phyloP scores from a whole-genome alignment of 495 filamentous ascomycete genomes.

The Aspergillus mulundensis region DNA sequence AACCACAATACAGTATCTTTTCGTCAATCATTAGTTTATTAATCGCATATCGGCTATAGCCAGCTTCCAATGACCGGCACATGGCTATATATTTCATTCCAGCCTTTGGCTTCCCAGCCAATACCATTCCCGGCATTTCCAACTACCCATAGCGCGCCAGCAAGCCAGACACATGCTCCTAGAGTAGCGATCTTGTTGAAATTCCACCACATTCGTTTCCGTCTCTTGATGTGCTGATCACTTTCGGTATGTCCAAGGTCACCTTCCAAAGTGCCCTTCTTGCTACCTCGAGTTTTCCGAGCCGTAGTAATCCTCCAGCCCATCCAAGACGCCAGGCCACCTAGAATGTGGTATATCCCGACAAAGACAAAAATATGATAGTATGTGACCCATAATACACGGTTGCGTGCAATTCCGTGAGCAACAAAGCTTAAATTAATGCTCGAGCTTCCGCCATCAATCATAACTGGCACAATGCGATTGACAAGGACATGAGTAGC shows the following conservation, averaged over 20 bases:
- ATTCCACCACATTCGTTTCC: slow-evolving; percentile 61
- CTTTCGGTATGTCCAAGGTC: slow-evolving; percentile 37
- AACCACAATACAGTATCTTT: no score
- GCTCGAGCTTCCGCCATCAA: slow-evolving; percentile 79
- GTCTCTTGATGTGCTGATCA: slow-evolving; percentile 34
- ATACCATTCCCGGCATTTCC: slow-evolving; percentile 62
- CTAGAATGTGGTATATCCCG: slow-evolving; percentile 75
- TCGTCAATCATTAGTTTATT: no score
- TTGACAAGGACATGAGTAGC: slow-evolving; percentile 68
- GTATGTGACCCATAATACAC: slow-evolving; percentile 58
- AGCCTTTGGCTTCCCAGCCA: slow-evolving; percentile 77
- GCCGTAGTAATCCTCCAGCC: slow-evolving; percentile 44
- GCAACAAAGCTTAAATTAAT: slow-evolving; percentile 76
- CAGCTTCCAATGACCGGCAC: slow-evolving; percentile 51
- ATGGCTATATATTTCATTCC: slow-evolving; percentile 62
- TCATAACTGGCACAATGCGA: slow-evolving; percentile 61
- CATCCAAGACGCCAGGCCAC: slow-evolving; percentile 77
- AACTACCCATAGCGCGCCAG: slow-evolving; percentile 73
- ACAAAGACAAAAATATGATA: slow-evolving; percentile 65
- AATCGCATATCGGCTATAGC: no score
- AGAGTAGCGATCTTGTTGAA: slow-evolving; percentile 60
- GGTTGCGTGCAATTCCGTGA: slow-evolving; percentile 76
- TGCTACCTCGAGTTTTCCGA: slow-evolving; percentile 28
- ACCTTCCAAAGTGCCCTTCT: slow-evolving; percentile 37
- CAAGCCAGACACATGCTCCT: slow-evolving; percentile 67